Conservation (phyloP, 2,329 filamentous ascomycete species). For the Apiospora kogelbergensis region DNA sequence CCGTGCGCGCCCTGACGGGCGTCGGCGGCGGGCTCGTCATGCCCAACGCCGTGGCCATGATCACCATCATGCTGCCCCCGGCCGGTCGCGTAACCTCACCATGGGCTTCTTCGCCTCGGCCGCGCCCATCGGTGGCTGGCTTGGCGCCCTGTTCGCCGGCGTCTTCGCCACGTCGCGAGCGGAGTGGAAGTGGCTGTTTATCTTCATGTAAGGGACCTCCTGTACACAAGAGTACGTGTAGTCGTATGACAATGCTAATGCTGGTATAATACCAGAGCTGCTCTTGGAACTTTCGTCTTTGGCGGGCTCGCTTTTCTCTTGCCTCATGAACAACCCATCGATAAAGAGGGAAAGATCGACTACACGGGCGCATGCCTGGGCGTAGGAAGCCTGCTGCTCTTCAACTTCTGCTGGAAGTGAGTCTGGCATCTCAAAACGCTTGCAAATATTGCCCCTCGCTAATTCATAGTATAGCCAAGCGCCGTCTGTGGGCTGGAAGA, state of each 20-base stretch:
- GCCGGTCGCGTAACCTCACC: conserved; percentile 32
- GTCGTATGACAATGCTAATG: not conserved
- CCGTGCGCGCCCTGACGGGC: conserved; percentile 1
- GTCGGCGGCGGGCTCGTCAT: conserved; percentile 6
- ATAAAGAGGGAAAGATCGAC: conserved; percentile 38
- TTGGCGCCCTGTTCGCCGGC: conserved; percentile 29
- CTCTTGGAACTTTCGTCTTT: conserved; percentile 17
- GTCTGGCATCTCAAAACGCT: conserved; percentile 14
- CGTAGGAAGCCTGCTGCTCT: conserved; percentile 41
- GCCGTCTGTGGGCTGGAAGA: conserved; percentile 44
- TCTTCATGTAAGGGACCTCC: conserved; percentile 20
- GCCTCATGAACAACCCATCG: conserved; percentile 30
- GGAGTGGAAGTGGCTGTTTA: conserved; percentile 42
- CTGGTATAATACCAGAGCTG: conserved; percentile 14
- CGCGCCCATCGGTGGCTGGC: conserved; percentile 3
- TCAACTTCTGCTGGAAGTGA: conserved; percentile 54
- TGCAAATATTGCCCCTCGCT: not conserved
- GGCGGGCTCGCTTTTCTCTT: conserved; percentile 19
- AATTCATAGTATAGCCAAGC: conserved; percentile 32
- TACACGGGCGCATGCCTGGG: conserved; percentile 40
- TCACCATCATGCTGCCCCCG: conserved; percentile 5
- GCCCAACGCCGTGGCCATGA: conserved; percentile 7
- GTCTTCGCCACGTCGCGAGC: conserved; percentile 33
- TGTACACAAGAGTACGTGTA: not conserved
- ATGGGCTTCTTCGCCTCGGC: not conserved